These are phyloP conservation scores for Stephania yunnanensis DNA, from an alignment of 164 flowering plant species.

Conservation along the genomic window DNA sequence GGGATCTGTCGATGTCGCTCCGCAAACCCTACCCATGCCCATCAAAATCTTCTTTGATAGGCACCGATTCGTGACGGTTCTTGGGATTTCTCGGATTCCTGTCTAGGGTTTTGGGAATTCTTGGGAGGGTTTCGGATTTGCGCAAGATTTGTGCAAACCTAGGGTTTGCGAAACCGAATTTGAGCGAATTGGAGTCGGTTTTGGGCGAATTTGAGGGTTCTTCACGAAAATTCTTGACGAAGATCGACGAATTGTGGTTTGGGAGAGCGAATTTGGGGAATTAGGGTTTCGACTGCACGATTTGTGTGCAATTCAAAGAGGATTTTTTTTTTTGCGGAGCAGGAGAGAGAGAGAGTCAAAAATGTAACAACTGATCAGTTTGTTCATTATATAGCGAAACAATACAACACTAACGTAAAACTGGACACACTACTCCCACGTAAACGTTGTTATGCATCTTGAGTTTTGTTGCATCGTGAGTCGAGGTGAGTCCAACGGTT, in stretches of 20 bases:
- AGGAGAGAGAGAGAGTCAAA: not conserved
- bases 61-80: not conserved
- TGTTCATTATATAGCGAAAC: not conserved
- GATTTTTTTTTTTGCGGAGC: not conserved
- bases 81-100: not conserved
- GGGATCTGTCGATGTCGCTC: slow-evolving; percentile 17
- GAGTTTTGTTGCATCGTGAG: no score
- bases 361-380: not conserved
- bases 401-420: no score
- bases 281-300: not conserved
- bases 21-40: slow-evolving; percentile 41
- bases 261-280: not conserved
- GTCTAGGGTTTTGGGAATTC: not conserved
- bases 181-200: not conserved
- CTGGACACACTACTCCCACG: no score
- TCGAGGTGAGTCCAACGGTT: no score
- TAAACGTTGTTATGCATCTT: no score
- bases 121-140: not conserved
- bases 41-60: not conserved
- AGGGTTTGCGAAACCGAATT: not conserved
- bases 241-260: not conserved
- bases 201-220: not conserved
- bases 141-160: not conserved
- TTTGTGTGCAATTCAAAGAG: not conserved
- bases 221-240: not conserved